Conservation (phyloP, 495 filamentous ascomycete genomes). For the Xylaria sp. region DNA sequence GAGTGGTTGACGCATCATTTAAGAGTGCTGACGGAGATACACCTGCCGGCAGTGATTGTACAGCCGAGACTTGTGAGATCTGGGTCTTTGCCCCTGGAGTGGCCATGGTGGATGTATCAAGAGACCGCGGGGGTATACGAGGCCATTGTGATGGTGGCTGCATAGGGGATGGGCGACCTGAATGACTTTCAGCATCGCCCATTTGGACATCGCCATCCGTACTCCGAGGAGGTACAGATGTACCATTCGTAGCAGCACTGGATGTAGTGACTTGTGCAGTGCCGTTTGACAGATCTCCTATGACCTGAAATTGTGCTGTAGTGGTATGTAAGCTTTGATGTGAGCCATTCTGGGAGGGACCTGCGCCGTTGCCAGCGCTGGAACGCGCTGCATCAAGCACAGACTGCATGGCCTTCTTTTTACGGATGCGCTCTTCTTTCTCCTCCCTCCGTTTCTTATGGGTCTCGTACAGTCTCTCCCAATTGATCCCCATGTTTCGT, state of each 20-base stretch:
- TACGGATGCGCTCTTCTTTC: slow-evolving; percentile 65
- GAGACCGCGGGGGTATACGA: slow-evolving; percentile 32
- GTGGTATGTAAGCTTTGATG: slow-evolving; percentile 64
- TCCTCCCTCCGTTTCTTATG: slow-evolving; percentile 74
- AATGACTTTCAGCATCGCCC: slow-evolving; percentile 64
- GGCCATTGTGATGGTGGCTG: slow-evolving; percentile 44
- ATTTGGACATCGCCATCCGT: slow-evolving; percentile 62
- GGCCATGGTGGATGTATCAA: slow-evolving; percentile 42
- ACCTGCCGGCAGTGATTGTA: slow-evolving; percentile 77
- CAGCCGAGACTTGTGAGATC: slow-evolving; percentile 71
- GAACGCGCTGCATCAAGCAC: slow-evolving; percentile 47
- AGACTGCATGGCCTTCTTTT: slow-evolving; percentile 56
- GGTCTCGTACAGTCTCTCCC: slow-evolving; percentile 69
- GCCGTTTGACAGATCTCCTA: slow-evolving; percentile 58
- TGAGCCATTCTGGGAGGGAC: slow-evolving; percentile 44
- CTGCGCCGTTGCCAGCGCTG: slow-evolving; percentile 41
- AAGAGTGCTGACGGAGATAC: slow-evolving; percentile 76
- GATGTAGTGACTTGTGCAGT: slow-evolving; percentile 58
- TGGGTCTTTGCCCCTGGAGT: slow-evolving; percentile 49
- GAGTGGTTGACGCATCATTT: slow-evolving; percentile 90
- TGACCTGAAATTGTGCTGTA: slow-evolving; percentile 53
- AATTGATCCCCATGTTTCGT: slow-evolving; percentile 38
- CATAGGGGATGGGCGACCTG: slow-evolving; percentile 41
- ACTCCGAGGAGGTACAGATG: slow-evolving; percentile 61
- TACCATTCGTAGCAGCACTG: slow-evolving; percentile 70